Evolutionary conservation across 306 rosid species (phyloP).

Genomic region (Geum urbanum): DNA sequence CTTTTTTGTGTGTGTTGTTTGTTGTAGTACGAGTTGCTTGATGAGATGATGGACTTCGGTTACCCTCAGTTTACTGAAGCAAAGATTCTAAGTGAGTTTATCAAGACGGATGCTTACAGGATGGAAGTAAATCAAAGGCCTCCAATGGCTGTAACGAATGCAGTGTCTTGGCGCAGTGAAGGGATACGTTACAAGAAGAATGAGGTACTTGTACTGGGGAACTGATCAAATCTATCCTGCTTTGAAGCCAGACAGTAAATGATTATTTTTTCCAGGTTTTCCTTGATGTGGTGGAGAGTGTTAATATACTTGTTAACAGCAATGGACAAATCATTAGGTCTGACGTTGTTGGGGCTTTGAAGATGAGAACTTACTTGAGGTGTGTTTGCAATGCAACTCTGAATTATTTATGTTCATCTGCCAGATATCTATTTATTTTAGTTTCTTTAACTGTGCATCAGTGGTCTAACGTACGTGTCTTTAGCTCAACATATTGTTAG

Average conservation of each 20-base stretch:
- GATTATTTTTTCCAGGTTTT: constrained; percentile 56
- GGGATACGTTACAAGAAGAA: constrained; percentile 93
- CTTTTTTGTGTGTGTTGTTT: constrained; percentile 12
- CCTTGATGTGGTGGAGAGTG: constrained; percentile 99
- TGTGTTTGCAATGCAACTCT: constrained; percentile 26
- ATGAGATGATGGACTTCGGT: constrained; percentile 98
- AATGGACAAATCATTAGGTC: constrained; percentile 97
- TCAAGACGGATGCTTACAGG: constrained; percentile 98
- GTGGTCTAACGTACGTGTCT: background rate
- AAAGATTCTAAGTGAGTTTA: constrained; percentile 90
- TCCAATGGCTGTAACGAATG: constrained; percentile 99
- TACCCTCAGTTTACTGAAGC: constrained; percentile 98
- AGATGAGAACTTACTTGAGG: constrained; percentile 99
- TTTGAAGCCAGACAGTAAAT: constrained; percentile 20
- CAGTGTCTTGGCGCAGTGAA: constrained; percentile 99
- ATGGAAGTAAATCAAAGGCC: constrained; percentile 98
- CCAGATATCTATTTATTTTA: background rate
- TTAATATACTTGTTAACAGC: constrained; percentile 96
- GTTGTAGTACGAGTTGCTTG: constrained; percentile 84
- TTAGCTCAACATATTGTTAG: background rate
- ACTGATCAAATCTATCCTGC: background rate
- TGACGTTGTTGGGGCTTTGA: constrained; percentile 96
- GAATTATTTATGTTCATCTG: background rate
- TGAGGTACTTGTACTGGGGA: constrained; percentile 50
- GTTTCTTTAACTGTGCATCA: background rate